Conservation (phyloP, 2,329 filamentous ascomycete species). For the Leptographium lundbergii region DNA sequence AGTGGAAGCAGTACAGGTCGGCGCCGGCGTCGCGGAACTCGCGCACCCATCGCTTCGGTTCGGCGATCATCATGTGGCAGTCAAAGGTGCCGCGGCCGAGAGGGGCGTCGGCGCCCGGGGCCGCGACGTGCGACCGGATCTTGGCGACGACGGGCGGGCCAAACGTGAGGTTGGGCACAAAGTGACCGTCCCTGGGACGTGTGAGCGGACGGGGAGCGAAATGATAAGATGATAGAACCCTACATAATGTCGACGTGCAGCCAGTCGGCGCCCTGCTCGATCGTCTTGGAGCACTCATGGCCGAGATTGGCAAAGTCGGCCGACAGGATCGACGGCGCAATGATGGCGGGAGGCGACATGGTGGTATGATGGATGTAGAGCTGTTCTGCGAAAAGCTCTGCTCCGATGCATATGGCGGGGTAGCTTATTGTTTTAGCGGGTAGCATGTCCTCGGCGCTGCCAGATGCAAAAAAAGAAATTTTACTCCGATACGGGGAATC, state of each 20-base stretch:
- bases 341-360: constrained; percentile 87
- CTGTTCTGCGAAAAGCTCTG: not conserved
- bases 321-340: constrained; percentile 94
- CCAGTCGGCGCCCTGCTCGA: constrained; percentile 80
- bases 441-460: too few relatives aligned
- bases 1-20: constrained; percentile 99
- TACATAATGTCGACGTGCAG: constrained; percentile 87
- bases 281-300: constrained; percentile 74
- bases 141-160: constrained; percentile 90
- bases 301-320: constrained; percentile 89
- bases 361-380: not conserved
- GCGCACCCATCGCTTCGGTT: constrained; percentile 98
- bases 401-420: not conserved
- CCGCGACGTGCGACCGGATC: constrained; percentile 73
- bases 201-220: not conserved
- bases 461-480: not conserved
- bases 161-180: constrained; percentile 97
- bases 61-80: constrained; percentile 99
- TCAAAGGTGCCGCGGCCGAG: constrained; percentile 87
- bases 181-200: constrained; percentile 76
- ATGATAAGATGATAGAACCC: not conserved
- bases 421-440: not conserved
- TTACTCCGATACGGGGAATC: not conserved
- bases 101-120: constrained; percentile 33
- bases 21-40: constrained; percentile 90